These are phyloP conservation scores for Achlya hypogyna DNA, from an alignment of 352 stramenopile species.

Conservation along the genomic window DNA sequence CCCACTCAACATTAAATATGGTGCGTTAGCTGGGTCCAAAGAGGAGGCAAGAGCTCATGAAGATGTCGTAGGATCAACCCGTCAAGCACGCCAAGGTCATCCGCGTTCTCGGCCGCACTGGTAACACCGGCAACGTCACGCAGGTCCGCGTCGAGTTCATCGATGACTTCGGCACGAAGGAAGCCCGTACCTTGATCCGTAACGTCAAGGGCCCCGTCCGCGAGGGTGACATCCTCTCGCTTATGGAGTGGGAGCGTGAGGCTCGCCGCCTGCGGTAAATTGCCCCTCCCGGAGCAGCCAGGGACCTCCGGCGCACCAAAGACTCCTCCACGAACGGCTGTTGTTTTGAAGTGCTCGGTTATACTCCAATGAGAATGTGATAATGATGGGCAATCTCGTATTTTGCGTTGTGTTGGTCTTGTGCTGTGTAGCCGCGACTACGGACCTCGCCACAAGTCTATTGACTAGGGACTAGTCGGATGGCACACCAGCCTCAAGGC, in stretches of 20 bases:
- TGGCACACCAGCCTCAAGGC: no score
- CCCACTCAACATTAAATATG: conserved; percentile 20
- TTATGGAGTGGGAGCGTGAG: conserved; percentile 99
- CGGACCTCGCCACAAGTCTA: no score
- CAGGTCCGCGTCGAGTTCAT: conserved; percentile 99
- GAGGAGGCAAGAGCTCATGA: not conserved
- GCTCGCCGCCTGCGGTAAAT: conserved; percentile 96
- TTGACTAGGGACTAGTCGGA: no score
- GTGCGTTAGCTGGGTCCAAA: not conserved
- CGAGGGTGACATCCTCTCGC: conserved; percentile 98
- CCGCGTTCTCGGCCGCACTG: conserved; percentile 97
- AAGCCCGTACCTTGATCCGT: conserved; percentile 98
- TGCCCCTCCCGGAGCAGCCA: not conserved
- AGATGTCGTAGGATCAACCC: conserved; percentile 19
- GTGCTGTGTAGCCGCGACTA: no score
- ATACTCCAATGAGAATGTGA: conserved; percentile 23
- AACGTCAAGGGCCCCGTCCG: conserved; percentile 99
- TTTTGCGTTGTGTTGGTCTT: conserved; percentile 7
- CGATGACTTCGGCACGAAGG: conserved; percentile 70
- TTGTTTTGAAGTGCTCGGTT: conserved; percentile 18
- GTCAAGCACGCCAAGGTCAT: conserved; percentile 99
- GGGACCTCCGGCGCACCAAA: not conserved
- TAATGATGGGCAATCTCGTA: conserved; percentile 21
- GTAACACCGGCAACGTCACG: conserved; percentile 99
- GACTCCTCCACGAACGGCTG: not conserved